A percentile compares a stretch with the other conserved stretches of the same genome.
phyloP scores from a whole-genome alignment of 1,139 yeast species.

The Pichia sp. region DNA sequence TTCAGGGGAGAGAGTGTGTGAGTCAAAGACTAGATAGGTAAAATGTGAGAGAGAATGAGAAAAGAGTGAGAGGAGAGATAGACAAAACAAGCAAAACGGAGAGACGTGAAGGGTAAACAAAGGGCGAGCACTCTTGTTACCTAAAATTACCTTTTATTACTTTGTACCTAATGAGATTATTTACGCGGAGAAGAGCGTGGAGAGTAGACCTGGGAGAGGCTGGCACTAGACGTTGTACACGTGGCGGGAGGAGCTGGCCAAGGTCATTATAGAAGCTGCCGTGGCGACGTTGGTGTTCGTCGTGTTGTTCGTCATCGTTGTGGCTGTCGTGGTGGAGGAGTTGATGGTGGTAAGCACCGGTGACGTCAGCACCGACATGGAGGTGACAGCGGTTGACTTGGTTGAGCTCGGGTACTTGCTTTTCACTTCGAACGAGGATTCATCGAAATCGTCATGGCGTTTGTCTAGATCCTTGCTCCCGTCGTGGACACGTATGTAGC shows the following conservation, averaged over 20 bases:
- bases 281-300: constrained; percentile 30
- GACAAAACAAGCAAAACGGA: neutral
- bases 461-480: neutral
- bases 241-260: constrained; percentile 51
- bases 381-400: constrained; percentile 43
- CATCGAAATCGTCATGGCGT: neutral
- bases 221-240: constrained; percentile 7
- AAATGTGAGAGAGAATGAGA: neutral
- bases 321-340: constrained; percentile 22
- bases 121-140: neutral
- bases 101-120: neutral
- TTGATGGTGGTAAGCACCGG: constrained; percentile 13
- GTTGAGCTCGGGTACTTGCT: constrained; percentile 20
- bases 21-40: neutral
- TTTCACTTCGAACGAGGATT: constrained; percentile 4
- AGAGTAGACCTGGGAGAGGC: neutral
- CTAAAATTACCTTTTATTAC: neutral
- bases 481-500: neutral
- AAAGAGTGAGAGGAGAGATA: neutral
- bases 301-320: constrained; percentile 4
- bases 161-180: too few species aligned
- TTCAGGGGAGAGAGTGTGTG: neutral
- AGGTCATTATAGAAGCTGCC: constrained; percentile 51
- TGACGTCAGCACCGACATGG: constrained; percentile 33
- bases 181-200: neutral